Percentiles rank a stretch among this genome's conserved stretches.
Evolutionary conservation across 2,329 filamentous ascomycete genomes (phyloP).

Genomic region (Teratosphaeria gauchensis): DNA sequence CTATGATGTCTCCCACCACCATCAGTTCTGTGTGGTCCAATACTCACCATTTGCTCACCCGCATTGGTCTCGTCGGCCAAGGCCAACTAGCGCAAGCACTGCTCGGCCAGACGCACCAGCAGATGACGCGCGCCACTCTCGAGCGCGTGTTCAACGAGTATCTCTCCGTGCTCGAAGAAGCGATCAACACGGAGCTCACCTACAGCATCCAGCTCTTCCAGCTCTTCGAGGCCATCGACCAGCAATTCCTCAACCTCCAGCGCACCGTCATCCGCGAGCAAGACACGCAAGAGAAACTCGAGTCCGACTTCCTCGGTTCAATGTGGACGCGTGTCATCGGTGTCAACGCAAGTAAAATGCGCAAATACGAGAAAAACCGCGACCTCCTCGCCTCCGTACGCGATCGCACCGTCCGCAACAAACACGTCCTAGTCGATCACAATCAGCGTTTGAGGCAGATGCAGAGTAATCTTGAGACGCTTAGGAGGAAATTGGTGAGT

Average conservation of each 20-base stretch:
- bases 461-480: slow-evolving; percentile 76
- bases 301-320: slow-evolving; percentile 70
- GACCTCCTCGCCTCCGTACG: slow-evolving; percentile 68
- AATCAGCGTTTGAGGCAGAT: slow-evolving; percentile 74
- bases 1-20: slow-evolving; percentile 50
- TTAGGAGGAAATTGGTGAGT: slow-evolving; percentile 72
- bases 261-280: slow-evolving; percentile 77
- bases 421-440: slow-evolving; percentile 75
- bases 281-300: slow-evolving; percentile 66
- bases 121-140: slow-evolving; percentile 69
- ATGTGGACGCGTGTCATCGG: slow-evolving; percentile 83
- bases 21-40: slow-evolving; percentile 73
- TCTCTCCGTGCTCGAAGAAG: slow-evolving; percentile 76
- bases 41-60: slow-evolving; percentile 65
- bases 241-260: slow-evolving; percentile 80
- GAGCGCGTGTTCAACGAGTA: slow-evolving; percentile 85
- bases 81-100: slow-evolving; percentile 58
- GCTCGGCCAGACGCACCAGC: slow-evolving; percentile 70
- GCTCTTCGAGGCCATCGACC: slow-evolving; percentile 86
- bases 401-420: slow-evolving; percentile 76
- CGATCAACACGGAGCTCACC: slow-evolving; percentile 73
- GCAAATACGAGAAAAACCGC: slow-evolving; percentile 87
- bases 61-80: slow-evolving; percentile 69
- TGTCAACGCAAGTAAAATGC: slow-evolving; percentile 60
- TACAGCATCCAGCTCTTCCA: slow-evolving; percentile 72